Base-by-base conservation (phyloP, 176 grass and related monocot genomes). In the Avena insularis region DNA sequence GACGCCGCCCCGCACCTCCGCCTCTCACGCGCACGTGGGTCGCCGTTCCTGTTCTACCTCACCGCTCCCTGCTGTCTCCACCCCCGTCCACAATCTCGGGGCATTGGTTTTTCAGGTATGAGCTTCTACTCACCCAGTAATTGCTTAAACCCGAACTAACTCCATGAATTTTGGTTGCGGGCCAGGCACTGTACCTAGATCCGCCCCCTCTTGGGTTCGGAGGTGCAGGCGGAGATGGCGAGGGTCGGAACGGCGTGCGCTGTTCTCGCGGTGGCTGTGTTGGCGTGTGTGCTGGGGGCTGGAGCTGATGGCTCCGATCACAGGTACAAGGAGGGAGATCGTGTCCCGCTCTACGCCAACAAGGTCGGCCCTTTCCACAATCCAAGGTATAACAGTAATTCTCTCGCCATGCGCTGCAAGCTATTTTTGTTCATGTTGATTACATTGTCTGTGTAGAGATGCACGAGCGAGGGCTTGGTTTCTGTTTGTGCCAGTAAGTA, bases 281-380 rank as follows among this genome's bases (percentile, higher is more conserved):
- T 92, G 88, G 84, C 68, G 61, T 92, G 78, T 86, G 86, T 81
- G 9, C 70, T 91, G 81, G 62, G 91, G 64, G 84, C 84, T 69
- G 57, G 72, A 82, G 93, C 91, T 68, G 91, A 92, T 87, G 91
- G 84, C 20, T 93, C 93, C 33, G 74, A 98, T 91, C 96, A 94
- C 79, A 82, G 71, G 48, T 98, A 95, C 91, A 92, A 92, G 86
- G 91, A 90, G 7, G 88, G 93, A 43, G 96, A 98, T 83, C 88
- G 71, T 66, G 93, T 98, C 15, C 93, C 93, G 6, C 93, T 98
- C 43, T 98, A 95, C 53, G 96, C 91, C 2, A 98, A 98, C 86
- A 98, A 98, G 62, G 91, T 98, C 33, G 93, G 96, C 2, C 96
- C 96, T 55, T 98, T 98, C 83, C 96, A 94, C 84, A 95, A 98